Percentiles rank a stretch among this genome's conserved stretches.
Evolutionary conservation across 257 asterid genomes (phyloP).

Genomic region (Craterostigma plantagineum): DNA sequence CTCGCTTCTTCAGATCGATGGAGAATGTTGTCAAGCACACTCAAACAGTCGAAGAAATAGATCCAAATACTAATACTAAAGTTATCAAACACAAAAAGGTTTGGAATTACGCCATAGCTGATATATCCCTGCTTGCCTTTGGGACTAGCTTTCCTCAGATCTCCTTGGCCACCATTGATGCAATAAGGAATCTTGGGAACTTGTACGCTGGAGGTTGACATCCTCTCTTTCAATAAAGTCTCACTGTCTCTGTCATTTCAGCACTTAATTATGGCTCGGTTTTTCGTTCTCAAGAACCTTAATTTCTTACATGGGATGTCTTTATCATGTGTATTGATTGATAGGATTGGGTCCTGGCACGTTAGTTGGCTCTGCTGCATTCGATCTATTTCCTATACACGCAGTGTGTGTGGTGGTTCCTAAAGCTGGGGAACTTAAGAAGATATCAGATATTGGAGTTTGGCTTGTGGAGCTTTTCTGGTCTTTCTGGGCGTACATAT

Average conservation of each 20-base stretch:
- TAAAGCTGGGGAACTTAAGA: slow-evolving; percentile 75
- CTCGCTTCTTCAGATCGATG: slow-evolving; percentile 85
- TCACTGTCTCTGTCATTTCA: neutral
- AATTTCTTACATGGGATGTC: no score
- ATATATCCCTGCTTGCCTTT: slow-evolving; percentile 71
- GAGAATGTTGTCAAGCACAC: slow-evolving; percentile 74
- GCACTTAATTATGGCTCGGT: neutral
- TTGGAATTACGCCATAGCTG: slow-evolving; percentile 88
- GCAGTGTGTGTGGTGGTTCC: slow-evolving; percentile 96
- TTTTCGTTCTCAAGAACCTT: neutral
- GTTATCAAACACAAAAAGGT: slow-evolving; percentile 38
- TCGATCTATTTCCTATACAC: slow-evolving; percentile 91
- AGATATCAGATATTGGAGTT: slow-evolving; percentile 83
- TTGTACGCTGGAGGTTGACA: slow-evolving; percentile 75
- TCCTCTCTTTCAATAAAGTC: slow-evolving; percentile 1
- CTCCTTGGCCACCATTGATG: slow-evolving; percentile 89
- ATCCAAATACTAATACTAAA: slow-evolving; percentile 39
- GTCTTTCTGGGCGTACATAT: slow-evolving; percentile 98
- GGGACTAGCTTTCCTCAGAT: slow-evolving; percentile 98
- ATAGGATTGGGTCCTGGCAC: slow-evolving; percentile 97
- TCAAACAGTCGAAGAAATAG: slow-evolving; percentile 40
- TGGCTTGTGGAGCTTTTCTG: slow-evolving; percentile 96
- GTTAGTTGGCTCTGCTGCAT: slow-evolving; percentile 95
- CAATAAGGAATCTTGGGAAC: slow-evolving; percentile 62
- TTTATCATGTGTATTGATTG: slow-evolving; percentile 4